Evolutionary conservation across 768 basidiomycete genomes (phyloP).

Genomic region (Strobilomyces dryophilus): DNA sequence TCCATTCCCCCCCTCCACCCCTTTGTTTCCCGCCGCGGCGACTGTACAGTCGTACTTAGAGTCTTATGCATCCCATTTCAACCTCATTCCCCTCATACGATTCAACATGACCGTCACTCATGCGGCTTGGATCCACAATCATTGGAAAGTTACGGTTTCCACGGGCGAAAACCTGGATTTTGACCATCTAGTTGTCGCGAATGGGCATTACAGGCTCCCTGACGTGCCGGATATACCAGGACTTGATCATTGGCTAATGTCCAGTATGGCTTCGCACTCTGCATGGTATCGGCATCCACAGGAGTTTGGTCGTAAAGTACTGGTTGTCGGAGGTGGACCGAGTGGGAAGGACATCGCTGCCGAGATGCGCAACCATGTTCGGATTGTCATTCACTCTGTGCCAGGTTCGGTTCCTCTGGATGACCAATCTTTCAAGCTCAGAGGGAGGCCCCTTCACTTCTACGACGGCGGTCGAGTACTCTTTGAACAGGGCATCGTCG

Average conservation of each 20-base stretch:
- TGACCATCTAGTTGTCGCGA: constrained; percentile 70
- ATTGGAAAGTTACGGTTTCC: constrained; percentile 50
- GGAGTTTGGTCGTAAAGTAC: constrained; percentile 34
- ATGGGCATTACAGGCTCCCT: constrained; percentile 70
- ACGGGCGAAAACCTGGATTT: constrained; percentile 38
- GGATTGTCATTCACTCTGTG: constrained; percentile 54
- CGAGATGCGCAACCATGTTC: constrained; percentile 47
- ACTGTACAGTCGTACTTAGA: constrained; percentile 67
- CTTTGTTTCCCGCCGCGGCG: constrained; percentile 61
- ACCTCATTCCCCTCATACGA: constrained; percentile 56
- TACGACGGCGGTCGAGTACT: constrained; percentile 41
- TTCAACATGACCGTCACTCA: constrained; percentile 55
- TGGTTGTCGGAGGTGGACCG: constrained; percentile 54
- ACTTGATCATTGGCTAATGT: constrained; percentile 50
- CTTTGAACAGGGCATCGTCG: constrained; percentile 57
- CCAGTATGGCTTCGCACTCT: constrained; percentile 57
- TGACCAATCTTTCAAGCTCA: constrained; percentile 34
- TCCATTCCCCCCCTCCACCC: constrained; percentile 66
- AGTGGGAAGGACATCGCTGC: constrained; percentile 65
- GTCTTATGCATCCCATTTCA: constrained; percentile 58
- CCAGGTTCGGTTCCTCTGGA: constrained; percentile 33
- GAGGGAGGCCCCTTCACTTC: constrained; percentile 42
- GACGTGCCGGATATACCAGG: constrained; percentile 60
- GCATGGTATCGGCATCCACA: constrained; percentile 60
- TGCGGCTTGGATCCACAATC: constrained; percentile 36